Evolutionary conservation across 169 alveolate genomes (phyloP), one percentile per base, ranked within the genome.

Genomic region (Blepharisma undulans): DNA sequence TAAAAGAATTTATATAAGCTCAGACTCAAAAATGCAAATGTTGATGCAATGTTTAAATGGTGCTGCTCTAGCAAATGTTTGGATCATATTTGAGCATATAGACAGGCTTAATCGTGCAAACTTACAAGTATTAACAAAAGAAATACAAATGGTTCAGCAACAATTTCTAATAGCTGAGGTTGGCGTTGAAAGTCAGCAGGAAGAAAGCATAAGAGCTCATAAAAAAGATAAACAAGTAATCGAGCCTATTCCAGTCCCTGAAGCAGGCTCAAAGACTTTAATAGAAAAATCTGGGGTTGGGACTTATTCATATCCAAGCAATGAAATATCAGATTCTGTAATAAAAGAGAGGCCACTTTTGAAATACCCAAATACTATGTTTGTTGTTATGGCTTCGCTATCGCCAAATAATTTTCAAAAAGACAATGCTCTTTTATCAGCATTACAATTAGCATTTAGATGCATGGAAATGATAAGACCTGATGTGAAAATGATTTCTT

Each of bases 101-200:
- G 93, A 90, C 48, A 66, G 88, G n/a, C 84, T 94, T 29, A 30
- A 22, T 10, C 76, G 25, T 36, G 29, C 72, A 21, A 80, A 84
- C 33, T 76, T 94, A 27, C 90, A 91, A 34, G 76, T 92, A 16
- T 79, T 94, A 32, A 86, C 72, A 33, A 94, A 94, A 79, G 96
- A 94, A 85, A 89, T 94, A 27, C 91, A 94, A 77, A 94, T 94
- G 96, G 94, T 94, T 7, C 93, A 94, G 61, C 91, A 94, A 87
- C 92, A 94, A 66, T 94, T 91, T 86, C 88, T 94, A 6, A 90
- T 94, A n/a, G 90, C 95, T 22, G 96, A 93, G 59, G 48, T 90
- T 66, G 33, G 72, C 16, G 61, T 36, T 14, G 91, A 76, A 3
- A 74, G 88, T 22, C 72, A 78, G n/a, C 25, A 29, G 16, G 86